Evolutionary conservation across 2,329 filamentous ascomycete species (phyloP), one percentile per base, ranked within the genome.

Genomic region (Graphiopsis chlorocephala): DNA sequence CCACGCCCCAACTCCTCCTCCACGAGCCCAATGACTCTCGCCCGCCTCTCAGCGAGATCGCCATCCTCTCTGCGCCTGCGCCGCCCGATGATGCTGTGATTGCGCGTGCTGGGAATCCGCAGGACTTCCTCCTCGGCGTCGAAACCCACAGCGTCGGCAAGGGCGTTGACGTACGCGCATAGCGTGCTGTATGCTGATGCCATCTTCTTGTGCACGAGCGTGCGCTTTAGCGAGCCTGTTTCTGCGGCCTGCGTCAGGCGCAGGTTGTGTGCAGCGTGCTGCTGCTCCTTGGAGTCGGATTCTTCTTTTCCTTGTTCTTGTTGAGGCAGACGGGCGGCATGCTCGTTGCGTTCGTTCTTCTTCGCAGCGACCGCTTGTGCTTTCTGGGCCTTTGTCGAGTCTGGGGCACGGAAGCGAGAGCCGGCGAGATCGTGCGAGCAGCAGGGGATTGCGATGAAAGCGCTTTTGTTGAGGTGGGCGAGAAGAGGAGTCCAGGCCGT

Each of bases 401-500:
- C 65, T 4, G 76, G 81, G 6, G 91, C 90, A 20, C 95, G 88
- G 75, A 90, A 95, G 65, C 81, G 77, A 2, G 86, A 85, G 1
- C 95, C 95, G 0, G 88, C 87, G 2, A 99, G 86, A 65, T 90
- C 85, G 79, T 98, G 93, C 68, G 92, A 96, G 80, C 95, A 99
- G 80, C 95, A 99, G 1, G 95, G 95, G 52, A 99, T 97, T 70
- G 91, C 90, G 67, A 99, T 87, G 77, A 97, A 99, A 0, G 93
- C 90, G 12, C 90, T 90, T 2, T 85, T 79, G 0, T 90, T 93
- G 1, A 92, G 80, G 7, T 87, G 86, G 0, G 92, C 93, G 47
- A 99, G 85, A 20, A 98, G 84, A 0, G 95, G 95, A 0, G 95
- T 98, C 95, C 95, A 99, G 0, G 92, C 87, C 0, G 95, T 99